Evolutionary conservation across 768 basidiomycete species (phyloP).

Genomic region (Goffeauzyma gilvescens): DNA sequence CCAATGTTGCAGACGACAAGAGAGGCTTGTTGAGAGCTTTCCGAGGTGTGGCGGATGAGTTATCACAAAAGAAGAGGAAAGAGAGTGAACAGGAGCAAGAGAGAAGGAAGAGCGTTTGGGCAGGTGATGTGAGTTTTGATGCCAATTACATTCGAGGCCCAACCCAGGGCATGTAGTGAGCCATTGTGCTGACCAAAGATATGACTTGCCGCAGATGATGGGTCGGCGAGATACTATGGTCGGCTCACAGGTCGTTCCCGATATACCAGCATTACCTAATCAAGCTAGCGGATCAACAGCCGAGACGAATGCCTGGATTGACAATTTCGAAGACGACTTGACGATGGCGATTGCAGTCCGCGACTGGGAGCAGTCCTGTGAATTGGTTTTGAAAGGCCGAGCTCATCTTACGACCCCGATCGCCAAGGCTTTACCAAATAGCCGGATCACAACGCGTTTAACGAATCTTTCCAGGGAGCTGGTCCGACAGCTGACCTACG

Average conservation of each 20-base stretch:
- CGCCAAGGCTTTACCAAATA: slow-evolving; percentile 33
- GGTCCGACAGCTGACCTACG: slow-evolving; percentile 48
- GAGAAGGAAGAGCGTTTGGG: slow-evolving; percentile 46
- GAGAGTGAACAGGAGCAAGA: slow-evolving; percentile 88
- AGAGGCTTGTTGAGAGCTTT: slow-evolving; percentile 66
- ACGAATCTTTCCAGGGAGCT: slow-evolving; percentile 46
- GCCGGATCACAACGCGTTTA: slow-evolving; percentile 40
- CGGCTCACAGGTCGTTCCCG: too few relatives aligned
- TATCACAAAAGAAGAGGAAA: slow-evolving; percentile 68
- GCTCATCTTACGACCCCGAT: background rate
- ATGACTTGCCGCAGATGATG: slow-evolving; percentile 1
- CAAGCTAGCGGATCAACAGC: too few relatives aligned
- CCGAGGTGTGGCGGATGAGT: slow-evolving; percentile 79
- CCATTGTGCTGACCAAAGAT: background rate
- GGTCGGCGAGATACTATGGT: too few relatives aligned
- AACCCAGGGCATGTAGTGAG: too few relatives aligned
- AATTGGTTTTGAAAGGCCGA: slow-evolving; percentile 57
- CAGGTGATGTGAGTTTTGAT: slow-evolving; percentile 30
- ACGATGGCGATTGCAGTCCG: slow-evolving; percentile 76
- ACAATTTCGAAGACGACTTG: slow-evolving; percentile 77
- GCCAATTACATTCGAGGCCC: too few relatives aligned
- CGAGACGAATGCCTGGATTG: slow-evolving; percentile 48
- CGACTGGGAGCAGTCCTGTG: slow-evolving; percentile 73
- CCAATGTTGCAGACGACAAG: slow-evolving; percentile 64
- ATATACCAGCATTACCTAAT: too few relatives aligned